phyloP scores from a whole-genome alignment of 2,329 filamentous ascomycete genomes.

The Alternaria rosae region DNA sequence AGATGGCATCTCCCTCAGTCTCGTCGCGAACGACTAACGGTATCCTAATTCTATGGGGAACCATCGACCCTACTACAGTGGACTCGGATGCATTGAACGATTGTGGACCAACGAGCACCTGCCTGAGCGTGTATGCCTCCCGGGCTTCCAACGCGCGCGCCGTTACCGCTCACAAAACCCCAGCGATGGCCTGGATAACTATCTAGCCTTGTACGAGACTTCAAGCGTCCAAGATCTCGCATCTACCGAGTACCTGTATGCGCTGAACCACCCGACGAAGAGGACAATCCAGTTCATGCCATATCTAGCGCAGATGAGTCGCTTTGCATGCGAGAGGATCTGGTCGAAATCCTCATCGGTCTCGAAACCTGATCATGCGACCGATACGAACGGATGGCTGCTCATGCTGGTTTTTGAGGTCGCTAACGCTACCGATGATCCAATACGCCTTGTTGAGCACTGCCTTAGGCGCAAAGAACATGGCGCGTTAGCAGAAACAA shows the following conservation, averaged over 20 bases:
- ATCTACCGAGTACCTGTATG: conserved; percentile 15
- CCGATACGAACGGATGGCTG: background rate
- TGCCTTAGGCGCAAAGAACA: background rate
- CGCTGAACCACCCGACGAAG: conserved; percentile 17
- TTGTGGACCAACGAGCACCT: conserved; percentile 31
- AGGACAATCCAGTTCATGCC: conserved; percentile 24
- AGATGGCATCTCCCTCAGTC: background rate
- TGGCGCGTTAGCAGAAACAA: background rate
- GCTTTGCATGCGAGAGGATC: conserved; percentile 16
- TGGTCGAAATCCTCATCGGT: background rate
- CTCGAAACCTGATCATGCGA: background rate
- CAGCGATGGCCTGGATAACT: conserved; percentile 5
- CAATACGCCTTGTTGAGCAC: background rate
- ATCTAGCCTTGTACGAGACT: conserved; percentile 20
- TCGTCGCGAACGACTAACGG: background rate
- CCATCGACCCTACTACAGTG: conserved; percentile 7
- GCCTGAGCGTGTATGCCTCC: conserved; percentile 21
- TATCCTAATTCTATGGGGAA: conserved; percentile 18
- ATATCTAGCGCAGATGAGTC: conserved; percentile 17
- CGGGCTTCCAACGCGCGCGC: conserved; percentile 22
- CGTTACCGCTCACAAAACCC: conserved; percentile 9
- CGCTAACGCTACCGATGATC: background rate
- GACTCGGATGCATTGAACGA: conserved; percentile 22
- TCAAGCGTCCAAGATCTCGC: conserved; percentile 8
- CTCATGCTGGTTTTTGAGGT: conserved; percentile 2